Evolutionary conservation across 2,329 filamentous ascomycete species (phyloP), one percentile per base, ranked within the genome.

Genomic region (Lachnellula arida): DNA sequence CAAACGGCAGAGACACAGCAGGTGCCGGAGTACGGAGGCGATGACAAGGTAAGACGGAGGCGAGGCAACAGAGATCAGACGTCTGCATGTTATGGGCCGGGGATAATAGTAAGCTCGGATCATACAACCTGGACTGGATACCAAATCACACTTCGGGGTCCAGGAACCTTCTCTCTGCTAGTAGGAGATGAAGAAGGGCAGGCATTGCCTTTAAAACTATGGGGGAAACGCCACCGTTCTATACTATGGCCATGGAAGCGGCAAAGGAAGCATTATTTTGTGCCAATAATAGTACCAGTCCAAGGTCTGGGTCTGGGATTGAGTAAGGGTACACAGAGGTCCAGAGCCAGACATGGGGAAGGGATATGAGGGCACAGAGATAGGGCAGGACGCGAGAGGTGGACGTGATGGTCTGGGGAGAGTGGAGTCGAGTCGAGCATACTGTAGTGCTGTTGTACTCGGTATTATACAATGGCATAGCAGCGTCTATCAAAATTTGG

Each of bases 1-100:
- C 56, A 59, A 56, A 63, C 61, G 60, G 59, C 58, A 61, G 51
- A 55, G 52, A 49, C 42, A 40, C 15, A 23, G 22, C 57, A 62
- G 59, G 57, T 62, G 59, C 60, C 60, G 58, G 53, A 50, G 22
- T 50, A 53, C 19, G 51, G 51, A 54, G 55, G 51, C 55, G 55
- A 57, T 48, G 39, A 43, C 43, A 35, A 49, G 39, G 46, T n/a
- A 40, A 32, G 23, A n/a, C n/a, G 37, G 34, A 60, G 48, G 54
- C 55, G 54, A 57, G 54, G 56, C 43, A 53, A 46, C 48, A 50
- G 49, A 54, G 34, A 32, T 15, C 37, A 53, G 49, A 46, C 49
- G 49, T 11, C 28, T 43, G 49, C 43, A 54, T 53, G 37, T 37
- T 61, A 61, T 49, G 53, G 42, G 28, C 58, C 25, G 46, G 55